phyloP scores from a whole-genome alignment of 2,329 filamentous ascomycete species.

The Ceratocystis colombiana region DNA sequence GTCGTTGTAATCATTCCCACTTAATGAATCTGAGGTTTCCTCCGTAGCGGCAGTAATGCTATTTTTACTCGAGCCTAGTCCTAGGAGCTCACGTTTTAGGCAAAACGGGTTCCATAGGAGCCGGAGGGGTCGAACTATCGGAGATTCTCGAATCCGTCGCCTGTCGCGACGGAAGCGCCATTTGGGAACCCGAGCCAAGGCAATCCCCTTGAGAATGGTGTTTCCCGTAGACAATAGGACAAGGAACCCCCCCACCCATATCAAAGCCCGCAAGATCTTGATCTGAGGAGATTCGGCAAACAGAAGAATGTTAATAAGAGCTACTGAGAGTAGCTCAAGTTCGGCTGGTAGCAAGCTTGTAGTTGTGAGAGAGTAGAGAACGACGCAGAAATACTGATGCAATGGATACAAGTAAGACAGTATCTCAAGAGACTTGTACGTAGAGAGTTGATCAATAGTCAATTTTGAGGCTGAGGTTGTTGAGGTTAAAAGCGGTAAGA shows the following conservation, averaged over 20 bases:
- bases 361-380: conserved; percentile 71
- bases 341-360: conserved; percentile 82
- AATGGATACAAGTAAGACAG: conserved; percentile 56
- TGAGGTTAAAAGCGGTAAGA: conserved; percentile 49
- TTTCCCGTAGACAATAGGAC: conserved; percentile 63
- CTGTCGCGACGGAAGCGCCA: conserved; percentile 67
- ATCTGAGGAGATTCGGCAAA: conserved; percentile 72
- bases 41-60: not conserved
- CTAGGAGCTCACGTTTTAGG: conserved; percentile 23
- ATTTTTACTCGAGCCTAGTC: conserved; percentile 30
- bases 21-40: conserved; percentile 9
- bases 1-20: not conserved
- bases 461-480: conserved; percentile 10
- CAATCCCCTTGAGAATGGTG: conserved; percentile 72
- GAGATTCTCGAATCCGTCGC: not conserved
- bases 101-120: conserved; percentile 18
- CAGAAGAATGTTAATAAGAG: conserved; percentile 70
- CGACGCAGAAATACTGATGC: conserved; percentile 64
- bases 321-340: conserved; percentile 73
- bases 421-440: conserved; percentile 15
- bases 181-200: conserved; percentile 75
- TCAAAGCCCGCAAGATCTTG: conserved; percentile 70
- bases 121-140: conserved; percentile 13
- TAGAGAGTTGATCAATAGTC: not conserved
- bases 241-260: conserved; percentile 74